Evolutionary conservation across 2,329 filamentous ascomycete genomes (phyloP), one percentile per base, ranked within the genome.

Genomic region (Cladophialophora yegresii): DNA sequence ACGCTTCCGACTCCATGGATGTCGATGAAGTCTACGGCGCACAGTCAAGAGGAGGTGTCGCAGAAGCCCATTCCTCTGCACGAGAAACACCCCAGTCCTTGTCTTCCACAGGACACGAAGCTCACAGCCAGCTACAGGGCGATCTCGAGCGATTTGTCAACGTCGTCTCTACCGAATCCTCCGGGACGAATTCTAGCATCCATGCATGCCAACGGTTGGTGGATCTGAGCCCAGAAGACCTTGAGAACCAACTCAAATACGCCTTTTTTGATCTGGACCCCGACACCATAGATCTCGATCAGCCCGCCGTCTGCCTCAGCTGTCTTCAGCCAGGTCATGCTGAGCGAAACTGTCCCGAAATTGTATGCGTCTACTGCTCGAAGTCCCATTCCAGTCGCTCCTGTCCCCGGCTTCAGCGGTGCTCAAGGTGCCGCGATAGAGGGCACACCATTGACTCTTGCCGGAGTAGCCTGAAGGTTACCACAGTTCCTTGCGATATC

Each of bases 381-480:
- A 74, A 76, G 62, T 40, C 75, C 43, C 80, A 81, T 64, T 71
- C 76, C 62, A 76, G 74, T 61, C 73, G 69, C 33, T 73, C 75
- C 43, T 81, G 79, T 61, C 77, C 79, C 20, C 69, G 72, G 26
- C 77, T 77, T 73, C 71, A 74, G 64, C 72, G 78, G 67, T 81
- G 79, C 69, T 72, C 76, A 55, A 86, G 85, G 72, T 91, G 89
- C 74, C 82, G 80, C 54, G 84, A 88, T 73, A 78, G 83, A 50
- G 89, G 88, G 9, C 89, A 92, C 71, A 70, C 71, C 57, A 75
- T 76, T 20, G 70, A 74, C 0, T 69, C 76, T 7, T 91, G 89
- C 72, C 71, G 75, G 1, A 85, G 88, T 67, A 85, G 85, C 65
- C 79, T 89, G 16, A 82, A 81, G 66, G 80, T 80, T 16, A 85